Evolutionary conservation across 2,329 filamentous ascomycete species (phyloP), one percentile per base, ranked within the genome.

Genomic region (Alternaria sp.): DNA sequence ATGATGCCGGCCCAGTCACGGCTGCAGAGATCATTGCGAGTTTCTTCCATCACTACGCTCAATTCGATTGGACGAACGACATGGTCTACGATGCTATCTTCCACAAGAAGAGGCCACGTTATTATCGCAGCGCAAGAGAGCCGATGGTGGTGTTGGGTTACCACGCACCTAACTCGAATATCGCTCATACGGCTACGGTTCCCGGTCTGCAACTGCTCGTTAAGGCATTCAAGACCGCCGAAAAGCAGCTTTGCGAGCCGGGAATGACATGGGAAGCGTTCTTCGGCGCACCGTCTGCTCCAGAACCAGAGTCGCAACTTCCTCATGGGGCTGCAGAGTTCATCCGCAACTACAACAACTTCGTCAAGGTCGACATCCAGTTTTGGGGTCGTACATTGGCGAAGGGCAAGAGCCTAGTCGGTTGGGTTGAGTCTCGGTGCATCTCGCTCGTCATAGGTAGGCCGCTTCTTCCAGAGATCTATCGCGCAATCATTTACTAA

Each of bases 31-130:
- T 91, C 9, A 73, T 91, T 2, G 70, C 77, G 0, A 86, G 86
- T 0, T 92, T 92, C 75, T 91, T 91, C 74, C 69, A 80, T 15
- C 84, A 91, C 73, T 92, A 91, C 70, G 83, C 88, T 2, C 68
- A 73, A 2, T 89, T 90, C 62, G 81, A 90, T 72, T 92, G 88
- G 88, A 75, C 81, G 21, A 80, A 77, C 8, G 76, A 86, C 0
- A 79, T 86, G 36, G 85, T 87, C 0, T 88, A 86, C 65, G 89
- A 91, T 71, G 86, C 87, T 0, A 86, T 86, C 66, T 90, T 89
- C 73, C 72, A 78, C 60, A 72, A 71, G 55, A 74, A 69, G 19
- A 70, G 61, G 44, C 78, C 77, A 3, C 70, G 74, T 10, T 90
- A 90, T 69, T 80, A 84, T 52, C 84, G 89, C 26, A 86, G 84